Base-by-base conservation (phyloP, 352 stramenopile species). In the Globisporangium okanoganense region DNA sequence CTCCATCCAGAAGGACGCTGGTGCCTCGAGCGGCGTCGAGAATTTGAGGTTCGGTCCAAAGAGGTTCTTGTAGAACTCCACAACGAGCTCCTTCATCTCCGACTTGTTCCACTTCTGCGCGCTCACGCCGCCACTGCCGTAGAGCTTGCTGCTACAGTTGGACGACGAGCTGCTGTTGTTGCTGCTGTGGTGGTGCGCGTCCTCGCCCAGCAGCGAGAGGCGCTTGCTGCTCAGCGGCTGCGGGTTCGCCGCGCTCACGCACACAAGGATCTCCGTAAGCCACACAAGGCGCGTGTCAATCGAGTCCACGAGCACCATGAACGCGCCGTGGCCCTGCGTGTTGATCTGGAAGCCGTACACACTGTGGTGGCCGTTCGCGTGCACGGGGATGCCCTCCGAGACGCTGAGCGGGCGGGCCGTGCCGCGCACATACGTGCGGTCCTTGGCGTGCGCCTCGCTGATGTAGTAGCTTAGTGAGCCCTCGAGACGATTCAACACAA, bases 271-370 rank as follows among this genome's bases (percentile, higher is more conserved):
- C 66, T 95, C 84, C 35, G 82, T 90, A 25, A 93, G 68, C 86
- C 86, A 95, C 47, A 79, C 76, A 25, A 92, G 73, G 4, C 85
- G 82, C 62, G 86, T 88, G 60, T 90, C 82, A 48, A 92, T 91
- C 45, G 86, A 93, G 67, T 95, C 84, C 6, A 95, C 86, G 33
- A 93, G 65, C 5, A 95, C 80, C 78, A 90, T 90, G 58, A 95
- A 93, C 13, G 81, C 69, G 33, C 86, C 86, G 52, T 95, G 86
- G 27, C 86, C 86, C 61, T 95, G 82, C 4, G 86, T 95, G 65
- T 89, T 93, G 69, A 95, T 88, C 68, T 93, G 86, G 63, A 95
- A 93, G 9, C 84, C 86, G 51, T 88, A 92, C 6, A 90, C 84
- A 33, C 61, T 79, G 64, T 88, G 74, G 48, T 95, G 79, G 3